Conservation (phyloP, 2,329 filamentous ascomycete species). For the Botrytis medusae region DNA sequence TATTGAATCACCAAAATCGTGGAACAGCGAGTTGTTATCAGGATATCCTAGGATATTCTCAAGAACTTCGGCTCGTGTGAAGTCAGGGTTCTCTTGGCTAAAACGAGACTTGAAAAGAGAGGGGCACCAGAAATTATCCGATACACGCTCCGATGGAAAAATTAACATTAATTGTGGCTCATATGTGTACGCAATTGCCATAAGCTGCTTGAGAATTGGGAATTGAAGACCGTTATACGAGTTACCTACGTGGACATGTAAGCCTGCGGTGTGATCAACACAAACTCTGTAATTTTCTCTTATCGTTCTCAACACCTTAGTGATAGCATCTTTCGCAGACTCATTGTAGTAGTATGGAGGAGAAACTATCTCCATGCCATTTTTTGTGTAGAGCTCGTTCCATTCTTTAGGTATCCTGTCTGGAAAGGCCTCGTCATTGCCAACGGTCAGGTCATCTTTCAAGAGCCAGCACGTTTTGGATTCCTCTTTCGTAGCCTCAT, state of each 20-base stretch:
- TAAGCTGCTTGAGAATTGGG: constrained; percentile 34
- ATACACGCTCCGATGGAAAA: background rate
- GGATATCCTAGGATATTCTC: background rate
- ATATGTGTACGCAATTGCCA: constrained; percentile 34
- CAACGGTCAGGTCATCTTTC: background rate
- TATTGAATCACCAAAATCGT: background rate
- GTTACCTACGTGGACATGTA: constrained; percentile 41
- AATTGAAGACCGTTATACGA: constrained; percentile 29
- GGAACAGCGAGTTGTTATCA: background rate
- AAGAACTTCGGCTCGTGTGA: background rate
- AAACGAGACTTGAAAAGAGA: background rate
- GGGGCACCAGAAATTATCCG: background rate
- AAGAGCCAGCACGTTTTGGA: background rate
- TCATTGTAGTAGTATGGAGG: background rate
- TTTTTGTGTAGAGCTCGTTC: background rate
- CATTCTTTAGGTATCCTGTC: background rate
- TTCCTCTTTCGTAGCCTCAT: background rate
- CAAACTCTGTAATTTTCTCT: constrained; percentile 27
- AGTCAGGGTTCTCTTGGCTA: background rate
- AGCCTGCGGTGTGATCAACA: constrained; percentile 32
- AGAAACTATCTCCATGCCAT: background rate
- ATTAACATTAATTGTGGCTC: constrained; percentile 29
- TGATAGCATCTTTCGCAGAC: background rate
- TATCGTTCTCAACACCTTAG: constrained; percentile 23
- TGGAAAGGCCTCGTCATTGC: no score